Percentiles rank a stretch among this genome's conserved stretches.
Conservation (phyloP, 768 basidiomycete genomes). For the Dictyophora rubrovolvata region DNA sequence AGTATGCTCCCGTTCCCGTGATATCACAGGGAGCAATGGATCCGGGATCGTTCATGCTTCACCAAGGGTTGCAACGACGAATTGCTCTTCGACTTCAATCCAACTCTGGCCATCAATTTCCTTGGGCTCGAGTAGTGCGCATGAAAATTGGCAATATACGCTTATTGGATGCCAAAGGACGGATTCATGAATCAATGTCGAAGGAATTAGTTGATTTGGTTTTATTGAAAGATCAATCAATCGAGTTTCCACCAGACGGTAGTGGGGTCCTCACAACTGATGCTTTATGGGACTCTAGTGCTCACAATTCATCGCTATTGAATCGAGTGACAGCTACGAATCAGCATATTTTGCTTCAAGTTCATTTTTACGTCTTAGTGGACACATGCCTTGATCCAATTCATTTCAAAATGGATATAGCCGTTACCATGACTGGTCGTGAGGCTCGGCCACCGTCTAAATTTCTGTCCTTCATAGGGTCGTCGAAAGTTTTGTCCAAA, state of each 20-base stretch:
- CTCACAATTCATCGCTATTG: constrained; percentile 77
- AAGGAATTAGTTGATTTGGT: constrained; percentile 64
- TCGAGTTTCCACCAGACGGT: constrained; percentile 79
- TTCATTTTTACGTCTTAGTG: constrained; percentile 72
- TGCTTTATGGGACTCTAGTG: constrained; percentile 87
- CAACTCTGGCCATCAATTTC: constrained; percentile 81
- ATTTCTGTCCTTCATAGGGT: constrained; percentile 65
- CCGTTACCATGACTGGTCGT: constrained; percentile 72
- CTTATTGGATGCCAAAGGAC: constrained; percentile 73
- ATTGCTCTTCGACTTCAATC: constrained; percentile 68
- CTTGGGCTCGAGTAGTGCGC: constrained; percentile 73
- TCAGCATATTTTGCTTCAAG: constrained; percentile 70
- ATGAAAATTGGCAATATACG: constrained; percentile 78
- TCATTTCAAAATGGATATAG: constrained; percentile 82
- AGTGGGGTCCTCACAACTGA: constrained; percentile 59
- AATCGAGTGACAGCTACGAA: constrained; percentile 74
- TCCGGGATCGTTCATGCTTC: constrained; percentile 77
- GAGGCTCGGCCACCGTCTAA: constrained; percentile 79
- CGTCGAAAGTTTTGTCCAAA: constrained; percentile 66
- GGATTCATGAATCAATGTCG: constrained; percentile 67
- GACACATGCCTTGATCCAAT: constrained; percentile 78
- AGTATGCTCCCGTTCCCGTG: constrained; percentile 77
- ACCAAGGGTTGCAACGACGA: constrained; percentile 88
- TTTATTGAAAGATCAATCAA: constrained; percentile 56
- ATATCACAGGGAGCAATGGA: constrained; percentile 65